phyloP scores from a whole-genome alignment of 1,284 basidiomycete species.

The Fomes fomentarius region DNA sequence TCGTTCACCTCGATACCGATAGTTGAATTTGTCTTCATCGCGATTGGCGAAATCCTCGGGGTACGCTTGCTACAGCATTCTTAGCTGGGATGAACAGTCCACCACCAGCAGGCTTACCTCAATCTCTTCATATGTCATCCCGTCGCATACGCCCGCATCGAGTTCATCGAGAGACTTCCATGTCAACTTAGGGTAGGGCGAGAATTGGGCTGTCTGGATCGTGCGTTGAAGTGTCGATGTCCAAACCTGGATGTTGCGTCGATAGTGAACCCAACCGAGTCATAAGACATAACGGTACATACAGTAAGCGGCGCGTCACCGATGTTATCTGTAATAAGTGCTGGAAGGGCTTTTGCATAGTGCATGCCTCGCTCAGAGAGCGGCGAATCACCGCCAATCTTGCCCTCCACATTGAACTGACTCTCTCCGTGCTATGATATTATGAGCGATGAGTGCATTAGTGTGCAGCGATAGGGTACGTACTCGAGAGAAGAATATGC shows the following conservation, averaged over 20 bases:
- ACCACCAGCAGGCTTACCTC: conserved; percentile 56
- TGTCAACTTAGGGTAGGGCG: conserved; percentile 92
- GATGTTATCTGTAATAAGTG: conserved; percentile 88
- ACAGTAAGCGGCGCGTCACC: conserved; percentile 89
- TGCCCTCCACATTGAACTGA: conserved; percentile 95
- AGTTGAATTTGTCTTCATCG: conserved; percentile 99
- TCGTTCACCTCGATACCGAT: conserved; percentile 83
- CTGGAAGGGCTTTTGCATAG: conserved; percentile 88
- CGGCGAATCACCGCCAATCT: conserved; percentile 95
- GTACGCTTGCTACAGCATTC: conserved; percentile 72
- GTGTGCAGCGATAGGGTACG: conserved; percentile 29
- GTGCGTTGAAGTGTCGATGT: conserved; percentile 94
- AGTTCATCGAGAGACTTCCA: conserved; percentile 99
- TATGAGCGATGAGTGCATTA: conserved; percentile 10
- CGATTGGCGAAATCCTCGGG: conserved; percentile 99
- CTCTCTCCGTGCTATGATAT: conserved; percentile 91
- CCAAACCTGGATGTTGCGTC: conserved; percentile 71
- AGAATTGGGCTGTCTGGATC: conserved; percentile 84
- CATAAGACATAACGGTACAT: conserved; percentile 23
- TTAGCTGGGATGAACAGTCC: background rate
- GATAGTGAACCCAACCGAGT: conserved; percentile 3
- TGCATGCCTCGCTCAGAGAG: conserved; percentile 85
- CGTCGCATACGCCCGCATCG: conserved; percentile 98
- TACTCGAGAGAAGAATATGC: conserved; percentile 95
- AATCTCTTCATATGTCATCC: conserved; percentile 99